Base-by-base conservation (phyloP, 768 basidiomycete species). In the Tylopilus rubrobrunneus region DNA sequence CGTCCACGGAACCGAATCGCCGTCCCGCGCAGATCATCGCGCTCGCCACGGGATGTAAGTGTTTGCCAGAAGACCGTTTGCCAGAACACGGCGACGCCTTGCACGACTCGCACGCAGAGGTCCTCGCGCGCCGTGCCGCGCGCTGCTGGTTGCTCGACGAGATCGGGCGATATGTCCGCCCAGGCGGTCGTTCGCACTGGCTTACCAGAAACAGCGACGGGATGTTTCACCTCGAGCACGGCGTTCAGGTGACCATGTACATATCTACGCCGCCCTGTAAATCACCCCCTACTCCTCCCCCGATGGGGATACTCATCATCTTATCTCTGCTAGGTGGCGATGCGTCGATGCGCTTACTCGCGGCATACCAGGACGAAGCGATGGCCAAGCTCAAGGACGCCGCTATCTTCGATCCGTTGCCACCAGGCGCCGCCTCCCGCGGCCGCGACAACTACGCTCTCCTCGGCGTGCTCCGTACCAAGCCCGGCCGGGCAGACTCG, bases 81-180 rank as follows among this genome's bases (percentile, higher is more conserved):
- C 84, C 92, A 0, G 61, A 68, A 6, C 74, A 75, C 28, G 95
- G 95, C 0, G 92, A 96, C 62, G 78, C 83, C 1, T 58, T 97
- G 17, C 92, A 95, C 62, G 95, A 97, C 63, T 86, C 81, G 49
- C 95, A 98, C 67, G 95, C 95, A 10, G 95, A 98, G 70, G 81
- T 95, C 21, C 76, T 97, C n/a, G 92, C 92, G 2, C 80, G 92
- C 19, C 78, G 95, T 29, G 85, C 86, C 9, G 83, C 87, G 0
- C 66, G 86, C 41, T 78, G 85, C 25, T 98, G 92, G 92, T 73
- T 92, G 45, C 67, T 93, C 31, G 82, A 87, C 53, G 90, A 97
- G 68, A 75, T 86, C 15, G 56, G 62, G 9, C 56, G 62, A 52
- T 45, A 49, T 17, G 41, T 41, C 46, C 33, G 39, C n/a, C 43